Evolutionary conservation across 179 eudicot genomes (phyloP), one percentile per base, ranked within the genome.

Genomic region (Actinidia polygama): DNA sequence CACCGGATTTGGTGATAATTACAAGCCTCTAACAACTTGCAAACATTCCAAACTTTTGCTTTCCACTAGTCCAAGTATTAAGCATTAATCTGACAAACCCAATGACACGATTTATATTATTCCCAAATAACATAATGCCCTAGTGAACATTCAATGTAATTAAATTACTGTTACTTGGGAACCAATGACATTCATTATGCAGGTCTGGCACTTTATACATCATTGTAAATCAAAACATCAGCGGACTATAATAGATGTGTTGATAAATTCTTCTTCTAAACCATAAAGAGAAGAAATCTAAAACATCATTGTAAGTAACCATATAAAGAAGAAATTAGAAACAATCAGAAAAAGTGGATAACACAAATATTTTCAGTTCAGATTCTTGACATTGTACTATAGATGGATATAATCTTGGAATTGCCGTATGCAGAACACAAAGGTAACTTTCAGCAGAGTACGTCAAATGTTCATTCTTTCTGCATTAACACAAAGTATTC

Each of bases 241-340:
- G 4, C 16, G 21, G n/a, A 73, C 44, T 73, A 50, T 18, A 51
- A 51, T n/a, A 51, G 77, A 16, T 0, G 14, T 23, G n/a, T 23
- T 51, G 59, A 73, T 24, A 73, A 73, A 51, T 51, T 73, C 77
- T 50, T 73, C 7, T 72, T 72, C n/a, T 10, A 12, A 12, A 59
- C 77, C 61, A 53, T 73, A n/a, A n/a, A 49, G 49, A 26, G 30
- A 47, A 72, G 55, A 30, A 30, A 30, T 30, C 36, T 30, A 30
- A 30, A 30, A 30, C 36, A 30, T 30, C 2, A 30, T 30, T 30
- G 36, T 30, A 30, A 30, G 36, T 30, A 30, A 30, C 36, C 1
- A 30, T 30, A 30, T 30, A 30, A 30, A 30, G 36, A 30, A 30
- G 36, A 30, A 30, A 30, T 30, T 30, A 30, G 36, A 50, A 73